Conservation (phyloP, 2,329 filamentous ascomycete species). For the Phaeosphaeria sp. region DNA sequence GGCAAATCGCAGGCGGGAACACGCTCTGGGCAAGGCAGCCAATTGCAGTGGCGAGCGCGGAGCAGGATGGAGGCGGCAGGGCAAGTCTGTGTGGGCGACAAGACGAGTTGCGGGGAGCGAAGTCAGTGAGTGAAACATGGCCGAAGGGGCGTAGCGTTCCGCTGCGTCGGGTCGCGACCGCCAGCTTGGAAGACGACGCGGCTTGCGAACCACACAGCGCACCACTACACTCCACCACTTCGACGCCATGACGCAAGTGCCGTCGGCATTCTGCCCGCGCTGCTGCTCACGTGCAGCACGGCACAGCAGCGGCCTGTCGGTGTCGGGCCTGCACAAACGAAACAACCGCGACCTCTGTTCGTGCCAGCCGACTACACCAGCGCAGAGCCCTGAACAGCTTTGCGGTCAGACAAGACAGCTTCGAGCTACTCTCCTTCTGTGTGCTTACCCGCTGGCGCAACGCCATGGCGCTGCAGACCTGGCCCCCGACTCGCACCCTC, state of each 20-base stretch:
- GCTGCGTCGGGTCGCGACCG: slow-evolving; percentile 23
- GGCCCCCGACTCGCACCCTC: neutral
- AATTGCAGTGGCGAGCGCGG: neutral
- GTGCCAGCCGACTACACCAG: neutral
- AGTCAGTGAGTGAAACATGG: slow-evolving; percentile 5
- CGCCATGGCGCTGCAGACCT: neutral
- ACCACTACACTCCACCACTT: neutral
- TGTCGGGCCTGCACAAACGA: neutral
- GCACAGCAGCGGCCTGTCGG: neutral
- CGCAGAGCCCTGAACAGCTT: neutral
- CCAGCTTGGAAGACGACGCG: slow-evolving; percentile 16
- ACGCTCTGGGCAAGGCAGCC: neutral
- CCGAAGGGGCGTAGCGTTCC: slow-evolving; percentile 29
- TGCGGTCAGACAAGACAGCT: slow-evolving; percentile 3
- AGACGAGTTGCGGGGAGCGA: slow-evolving; percentile 20
- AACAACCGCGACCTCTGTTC: too few relatives aligned
- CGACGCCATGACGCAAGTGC: neutral
- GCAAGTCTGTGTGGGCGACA: slow-evolving; percentile 14
- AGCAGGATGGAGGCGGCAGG: neutral
- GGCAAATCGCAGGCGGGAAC: neutral
- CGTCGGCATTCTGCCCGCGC: neutral
- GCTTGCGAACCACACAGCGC: slow-evolving; percentile 9
- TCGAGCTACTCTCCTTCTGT: neutral
- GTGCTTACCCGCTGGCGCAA: slow-evolving; percentile 4
- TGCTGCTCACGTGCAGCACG: too few relatives aligned